Evolutionary conservation across 768 basidiomycete species (phyloP).

Genomic region (Lactarius sp.): DNA sequence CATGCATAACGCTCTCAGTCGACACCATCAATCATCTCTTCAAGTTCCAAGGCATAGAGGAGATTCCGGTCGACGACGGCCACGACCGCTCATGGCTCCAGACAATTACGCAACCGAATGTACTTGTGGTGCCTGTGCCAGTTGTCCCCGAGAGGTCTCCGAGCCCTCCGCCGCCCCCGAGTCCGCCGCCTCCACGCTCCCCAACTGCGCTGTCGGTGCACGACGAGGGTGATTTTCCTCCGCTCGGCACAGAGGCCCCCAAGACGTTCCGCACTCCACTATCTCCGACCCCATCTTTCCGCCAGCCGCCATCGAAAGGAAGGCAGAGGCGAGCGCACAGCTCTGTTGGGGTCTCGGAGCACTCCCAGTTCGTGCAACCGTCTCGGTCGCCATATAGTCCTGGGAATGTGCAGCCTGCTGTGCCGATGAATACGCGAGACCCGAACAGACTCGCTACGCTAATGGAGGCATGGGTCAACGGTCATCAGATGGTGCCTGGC

Average conservation of each 20-base stretch:
- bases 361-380: conserved; percentile 5
- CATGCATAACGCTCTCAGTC: neutral
- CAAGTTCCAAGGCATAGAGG: neutral
- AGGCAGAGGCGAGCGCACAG: neutral
- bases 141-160: conserved; percentile 3
- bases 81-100: conserved; percentile 20
- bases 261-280: neutral
- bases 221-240: neutral
- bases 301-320: neutral
- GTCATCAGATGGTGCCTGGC: neutral
- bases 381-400: neutral
- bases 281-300: neutral
- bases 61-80: conserved; percentile 12
- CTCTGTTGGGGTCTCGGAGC: conserved; percentile 3
- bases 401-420: neutral
- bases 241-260: neutral
- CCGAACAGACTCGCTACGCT: neutral
- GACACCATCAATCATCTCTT: conserved; percentile 3
- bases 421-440: neutral
- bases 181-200: conserved; percentile 1
- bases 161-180: neutral
- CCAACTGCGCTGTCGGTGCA: neutral
- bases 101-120: conserved; percentile 9
- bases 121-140: conserved; percentile 7
- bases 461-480: neutral